Base-by-base conservation (phyloP, 1,284 basidiomycete species). In the Chiua sp. region DNA sequence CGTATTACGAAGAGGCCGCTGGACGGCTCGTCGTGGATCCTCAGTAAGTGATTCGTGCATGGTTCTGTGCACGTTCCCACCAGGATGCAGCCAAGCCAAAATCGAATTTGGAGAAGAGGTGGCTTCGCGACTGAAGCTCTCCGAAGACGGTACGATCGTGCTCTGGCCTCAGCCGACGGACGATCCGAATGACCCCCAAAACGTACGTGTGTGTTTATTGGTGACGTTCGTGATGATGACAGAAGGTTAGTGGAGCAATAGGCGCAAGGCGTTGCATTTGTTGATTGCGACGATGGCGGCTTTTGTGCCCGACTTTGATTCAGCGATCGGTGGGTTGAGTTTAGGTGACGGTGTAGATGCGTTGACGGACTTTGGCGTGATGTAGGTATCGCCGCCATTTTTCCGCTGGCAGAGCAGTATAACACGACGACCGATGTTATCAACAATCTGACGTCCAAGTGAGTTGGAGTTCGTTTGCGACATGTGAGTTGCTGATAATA, bases 21-120 rank as follows among this genome's bases (percentile, higher is more conserved):
- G 86, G 86, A n/a, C 79, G 87, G 33, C 75, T 88, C 15, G 79
- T 88, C 51, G 75, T 88, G 18, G 86, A 88, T 70, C 86, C 87
- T 3, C 73, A 78, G 87, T 87, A 57, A 30, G 80, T 72, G 30
- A 22, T 39, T 33, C n/a, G 2, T 3, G 15, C 22, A n/a, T n/a
- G 42, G 42, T 44, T n/a, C 12, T 22, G 3, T 16, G 30, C 11
- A 39, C 37, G 49, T n/a, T 15, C 49, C n/a, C 13, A 23, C 23
- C 28, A 11, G 51, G 63, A 58, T 44, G 72, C 47, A 88, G 84
- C 42, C 83, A 85, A 62, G 85, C 85, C 64, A 78, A 74, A 62
- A 68, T 82, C 55, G 83, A 82, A 59, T 83, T 83, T 54, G 83
- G 84, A 3, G 79, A 81, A 28, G 66, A 66, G 7, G 70, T 82